Evolutionary conservation across 495 filamentous ascomycete species (phyloP).

Genomic region (Penicillium bovifimosum): DNA sequence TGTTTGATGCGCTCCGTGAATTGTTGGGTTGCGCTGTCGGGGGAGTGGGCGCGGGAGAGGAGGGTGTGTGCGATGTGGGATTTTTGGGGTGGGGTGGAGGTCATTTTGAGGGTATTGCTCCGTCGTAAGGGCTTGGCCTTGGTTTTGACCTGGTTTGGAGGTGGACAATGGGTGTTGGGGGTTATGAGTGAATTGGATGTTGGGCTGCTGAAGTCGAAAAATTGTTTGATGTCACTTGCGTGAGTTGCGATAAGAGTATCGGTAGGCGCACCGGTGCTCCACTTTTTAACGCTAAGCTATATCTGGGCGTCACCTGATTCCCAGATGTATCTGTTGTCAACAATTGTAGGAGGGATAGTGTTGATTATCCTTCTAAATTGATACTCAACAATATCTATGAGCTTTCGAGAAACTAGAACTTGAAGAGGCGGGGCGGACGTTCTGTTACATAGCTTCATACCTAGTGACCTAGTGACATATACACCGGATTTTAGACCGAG

Average conservation of each 20-base stretch:
- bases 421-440: no score
- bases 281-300: no score
- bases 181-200: not conserved
- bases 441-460: no score
- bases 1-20: constrained; percentile 76
- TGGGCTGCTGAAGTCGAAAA: constrained; percentile 14
- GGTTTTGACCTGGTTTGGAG: not conserved
- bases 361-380: no score
- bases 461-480: no score
- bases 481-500: not conserved
- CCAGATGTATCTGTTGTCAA: no score
- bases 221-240: constrained; percentile 24
- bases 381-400: no score
- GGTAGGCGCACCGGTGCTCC: no score
- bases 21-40: constrained; percentile 60
- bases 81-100: constrained; percentile 27
- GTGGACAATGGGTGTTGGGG: not conserved
- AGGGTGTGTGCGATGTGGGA: constrained; percentile 58
- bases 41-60: constrained; percentile 68
- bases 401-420: no score
- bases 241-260: constrained; percentile 22
- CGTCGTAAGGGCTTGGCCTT: not conserved
- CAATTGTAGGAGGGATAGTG: no score
- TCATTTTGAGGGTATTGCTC: constrained; percentile 13
- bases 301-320: no score